Conservation (phyloP, 2,329 filamentous ascomycete genomes). For the Exophiala spinifera region DNA sequence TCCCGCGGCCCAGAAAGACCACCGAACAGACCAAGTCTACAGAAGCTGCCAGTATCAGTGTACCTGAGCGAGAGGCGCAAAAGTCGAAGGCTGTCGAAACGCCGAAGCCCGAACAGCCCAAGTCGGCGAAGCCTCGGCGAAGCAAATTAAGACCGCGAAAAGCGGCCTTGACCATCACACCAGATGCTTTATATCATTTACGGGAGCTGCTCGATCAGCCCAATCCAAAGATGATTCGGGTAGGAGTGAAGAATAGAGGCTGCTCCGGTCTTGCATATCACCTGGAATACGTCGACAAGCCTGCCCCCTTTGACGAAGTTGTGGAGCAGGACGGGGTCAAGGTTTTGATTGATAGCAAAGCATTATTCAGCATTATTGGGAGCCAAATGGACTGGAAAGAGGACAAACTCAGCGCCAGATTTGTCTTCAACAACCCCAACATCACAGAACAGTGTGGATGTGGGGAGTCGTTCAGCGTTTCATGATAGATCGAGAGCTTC, state of each 20-base stretch:
- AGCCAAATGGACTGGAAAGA: conserved; percentile 99
- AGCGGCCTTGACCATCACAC: conserved; percentile 83
- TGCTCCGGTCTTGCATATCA: conserved; percentile 93
- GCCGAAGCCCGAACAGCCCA: conserved; percentile 19
- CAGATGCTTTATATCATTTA: conserved; percentile 75
- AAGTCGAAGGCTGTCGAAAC: conserved; percentile 53
- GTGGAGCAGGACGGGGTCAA: conserved; percentile 96
- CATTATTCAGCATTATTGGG: conserved; percentile 94
- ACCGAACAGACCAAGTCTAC: conserved; percentile 22
- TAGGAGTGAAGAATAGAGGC: conserved; percentile 89
- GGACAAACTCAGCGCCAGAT: conserved; percentile 87
- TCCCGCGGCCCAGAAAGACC: conserved; percentile 43
- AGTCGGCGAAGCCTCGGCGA: conserved; percentile 51
- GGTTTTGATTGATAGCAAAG: conserved; percentile 95
- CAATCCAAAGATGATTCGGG: conserved; percentile 86
- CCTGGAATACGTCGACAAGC: conserved; percentile 90
- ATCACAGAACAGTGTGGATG: conserved; percentile 98
- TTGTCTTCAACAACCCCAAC: conserved; percentile 95
- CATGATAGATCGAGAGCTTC: conserved; percentile 12
- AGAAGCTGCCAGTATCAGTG: conserved; percentile 42
- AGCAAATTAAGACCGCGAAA: conserved; percentile 76
- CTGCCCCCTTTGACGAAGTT: conserved; percentile 81
- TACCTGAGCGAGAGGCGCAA: conserved; percentile 65
- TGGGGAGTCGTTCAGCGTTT: conserved; percentile 91
- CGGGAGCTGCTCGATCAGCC: conserved; percentile 75